phyloP scores from a whole-genome alignment of 2,329 filamentous ascomycete species.

The Basipetospora chlamydospora region DNA sequence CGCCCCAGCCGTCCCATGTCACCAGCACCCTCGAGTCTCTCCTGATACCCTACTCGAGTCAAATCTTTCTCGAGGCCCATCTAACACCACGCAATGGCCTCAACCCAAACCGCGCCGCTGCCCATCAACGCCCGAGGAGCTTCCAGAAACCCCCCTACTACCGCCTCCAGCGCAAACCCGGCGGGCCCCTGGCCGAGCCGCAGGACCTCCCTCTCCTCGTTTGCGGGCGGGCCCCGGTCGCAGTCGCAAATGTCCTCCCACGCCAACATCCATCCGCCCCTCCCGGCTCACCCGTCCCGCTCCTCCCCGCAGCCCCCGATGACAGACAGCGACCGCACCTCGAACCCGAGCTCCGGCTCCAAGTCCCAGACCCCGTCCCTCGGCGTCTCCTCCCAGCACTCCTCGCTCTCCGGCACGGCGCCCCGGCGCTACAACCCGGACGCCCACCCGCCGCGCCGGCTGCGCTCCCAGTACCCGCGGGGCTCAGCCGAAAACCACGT shows the following conservation, averaged over 20 bases:
- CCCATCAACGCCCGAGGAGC: constrained; percentile 28
- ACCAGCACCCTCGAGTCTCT: too few species aligned
- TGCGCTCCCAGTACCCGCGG: constrained; percentile 64
- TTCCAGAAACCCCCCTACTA: constrained; percentile 16
- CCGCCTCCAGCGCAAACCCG: constrained; percentile 12
- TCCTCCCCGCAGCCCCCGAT: constrained; percentile 37
- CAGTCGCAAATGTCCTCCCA: constrained; percentile 41
- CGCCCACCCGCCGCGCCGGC: constrained; percentile 36
- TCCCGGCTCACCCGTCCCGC: constrained; percentile 37
- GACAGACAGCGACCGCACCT: constrained; percentile 26
- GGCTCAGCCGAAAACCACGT: constrained; percentile 78
- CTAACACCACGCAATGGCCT: constrained; percentile 19
- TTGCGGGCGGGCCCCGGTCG: constrained; percentile 44
- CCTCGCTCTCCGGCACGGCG: constrained; percentile 34
- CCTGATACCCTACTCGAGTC: background rate
- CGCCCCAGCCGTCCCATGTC: too few species aligned
- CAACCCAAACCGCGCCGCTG: constrained; percentile 23
- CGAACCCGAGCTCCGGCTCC: constrained; percentile 44
- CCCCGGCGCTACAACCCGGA: constrained; percentile 35
- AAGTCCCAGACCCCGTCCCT: constrained; percentile 47
- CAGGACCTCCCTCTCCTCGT: constrained; percentile 48
- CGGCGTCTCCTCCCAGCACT: constrained; percentile 44
- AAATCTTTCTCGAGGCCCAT: background rate
- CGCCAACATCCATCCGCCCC: too few species aligned
- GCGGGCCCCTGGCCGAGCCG: constrained; percentile 17